Evolutionary conservation across 2,329 filamentous ascomycete species (phyloP).

Genomic region (Nemania serpens): DNA sequence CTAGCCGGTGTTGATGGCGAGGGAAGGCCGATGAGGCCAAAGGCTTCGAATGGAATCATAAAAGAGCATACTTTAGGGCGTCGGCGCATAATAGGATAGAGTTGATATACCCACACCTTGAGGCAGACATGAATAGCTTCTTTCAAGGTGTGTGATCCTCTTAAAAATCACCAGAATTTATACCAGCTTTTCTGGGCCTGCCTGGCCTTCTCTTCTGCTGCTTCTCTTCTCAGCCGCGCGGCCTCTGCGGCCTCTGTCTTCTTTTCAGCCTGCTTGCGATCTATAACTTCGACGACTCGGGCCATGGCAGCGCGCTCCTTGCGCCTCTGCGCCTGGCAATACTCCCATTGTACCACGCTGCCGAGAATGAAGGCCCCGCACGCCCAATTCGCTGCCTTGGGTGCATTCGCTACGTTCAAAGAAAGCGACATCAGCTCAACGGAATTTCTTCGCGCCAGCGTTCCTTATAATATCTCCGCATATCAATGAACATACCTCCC

Average conservation of each 20-base stretch:
- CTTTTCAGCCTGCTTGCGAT: slow-evolving; percentile 70
- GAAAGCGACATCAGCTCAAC: slow-evolving; percentile 19
- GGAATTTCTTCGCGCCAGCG: background rate
- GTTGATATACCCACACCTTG: slow-evolving; percentile 28
- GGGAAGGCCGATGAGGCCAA: background rate
- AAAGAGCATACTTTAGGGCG: slow-evolving; percentile 13
- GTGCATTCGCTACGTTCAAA: slow-evolving; percentile 56
- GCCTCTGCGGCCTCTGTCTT: slow-evolving; percentile 47
- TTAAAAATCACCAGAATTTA: slow-evolving; percentile 56
- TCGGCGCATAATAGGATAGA: slow-evolving; percentile 19
- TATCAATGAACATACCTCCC: slow-evolving; percentile 65
- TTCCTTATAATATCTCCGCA: background rate
- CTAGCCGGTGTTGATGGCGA: background rate
- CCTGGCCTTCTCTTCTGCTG: slow-evolving; percentile 45
- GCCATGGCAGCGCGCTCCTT: slow-evolving; percentile 84
- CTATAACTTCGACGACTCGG: slow-evolving; percentile 80
- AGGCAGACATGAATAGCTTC: slow-evolving; percentile 11
- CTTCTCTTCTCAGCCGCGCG: slow-evolving; percentile 49
- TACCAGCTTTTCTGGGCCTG: slow-evolving; percentile 54
- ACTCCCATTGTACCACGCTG: slow-evolving; percentile 78
- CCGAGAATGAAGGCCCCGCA: slow-evolving; percentile 75
- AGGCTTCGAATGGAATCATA: slow-evolving; percentile 9
- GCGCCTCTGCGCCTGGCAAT: slow-evolving; percentile 75
- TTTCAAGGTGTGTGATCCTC: slow-evolving; percentile 7
- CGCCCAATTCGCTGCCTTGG: slow-evolving; percentile 80